Percentiles rank a stretch among this genome's conserved stretches.
Evolutionary conservation across 202 grass and related monocot genomes (phyloP).

Genomic region (Schoenoplectus tabernaemontani): DNA sequence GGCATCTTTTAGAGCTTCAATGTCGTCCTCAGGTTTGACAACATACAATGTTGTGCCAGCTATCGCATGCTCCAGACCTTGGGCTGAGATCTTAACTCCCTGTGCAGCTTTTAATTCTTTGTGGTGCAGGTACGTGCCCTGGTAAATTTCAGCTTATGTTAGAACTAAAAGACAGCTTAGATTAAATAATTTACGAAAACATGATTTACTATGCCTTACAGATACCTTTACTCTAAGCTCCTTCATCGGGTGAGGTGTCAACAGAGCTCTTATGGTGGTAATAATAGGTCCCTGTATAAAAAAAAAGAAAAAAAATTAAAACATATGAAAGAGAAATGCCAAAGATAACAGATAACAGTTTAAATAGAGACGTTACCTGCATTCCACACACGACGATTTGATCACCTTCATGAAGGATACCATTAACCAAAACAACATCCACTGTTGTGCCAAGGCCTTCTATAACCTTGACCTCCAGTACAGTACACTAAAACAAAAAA

Average conservation of each 20-base stretch:
- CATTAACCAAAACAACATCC: constrained; percentile 85
- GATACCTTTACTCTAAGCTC: constrained; percentile 91
- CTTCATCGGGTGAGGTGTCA: constrained; percentile 77
- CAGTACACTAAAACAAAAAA: constrained; percentile 66
- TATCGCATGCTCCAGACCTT: constrained; percentile 51
- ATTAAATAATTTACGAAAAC: constrained; percentile 12
- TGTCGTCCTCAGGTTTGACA: constrained; percentile 35
- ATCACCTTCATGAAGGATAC: constrained; percentile 86
- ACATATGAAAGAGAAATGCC: background rate
- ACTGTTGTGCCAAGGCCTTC: constrained; percentile 93
- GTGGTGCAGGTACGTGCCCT: constrained; percentile 56
- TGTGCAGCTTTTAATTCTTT: constrained; percentile 67
- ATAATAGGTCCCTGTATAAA: constrained; percentile 36
- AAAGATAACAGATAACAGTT: constrained; percentile 15
- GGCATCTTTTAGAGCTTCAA: constrained; percentile 36
- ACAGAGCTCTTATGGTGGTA: constrained; percentile 39
- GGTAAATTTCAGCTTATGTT: constrained; percentile 8
- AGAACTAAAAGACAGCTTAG: background rate
- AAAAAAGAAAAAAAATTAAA: background rate
- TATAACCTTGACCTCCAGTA: constrained; percentile 87
- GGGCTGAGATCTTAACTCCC: constrained; percentile 82
- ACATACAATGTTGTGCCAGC: constrained; percentile 38
- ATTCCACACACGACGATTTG: constrained; percentile 96
- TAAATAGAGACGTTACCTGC: constrained; percentile 37
- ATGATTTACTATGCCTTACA: background rate